A percentile compares a stretch with the other conserved stretches of the same genome.
phyloP scores from a whole-genome alignment of 305 asterid genomes.

The Nicotiana rustica region DNA sequence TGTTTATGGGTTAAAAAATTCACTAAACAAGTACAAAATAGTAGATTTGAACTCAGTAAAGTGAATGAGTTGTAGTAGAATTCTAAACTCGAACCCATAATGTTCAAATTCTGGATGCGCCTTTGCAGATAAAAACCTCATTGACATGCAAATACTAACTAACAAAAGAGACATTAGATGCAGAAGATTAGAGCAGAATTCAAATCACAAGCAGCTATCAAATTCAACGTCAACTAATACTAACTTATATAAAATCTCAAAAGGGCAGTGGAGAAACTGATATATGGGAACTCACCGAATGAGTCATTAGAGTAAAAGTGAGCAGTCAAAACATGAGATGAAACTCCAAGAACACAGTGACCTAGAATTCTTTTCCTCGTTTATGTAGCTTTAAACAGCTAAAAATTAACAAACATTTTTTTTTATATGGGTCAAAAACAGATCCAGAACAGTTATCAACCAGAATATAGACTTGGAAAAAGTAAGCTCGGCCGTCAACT shows the following conservation, averaged over 20 bases:
- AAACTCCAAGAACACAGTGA: constrained; percentile 19
- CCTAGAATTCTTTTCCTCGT: constrained; percentile 14
- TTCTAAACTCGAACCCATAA: no score
- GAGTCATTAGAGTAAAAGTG: neutral
- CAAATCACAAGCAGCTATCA: neutral
- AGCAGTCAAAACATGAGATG: constrained; percentile 28
- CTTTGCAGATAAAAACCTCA: neutral
- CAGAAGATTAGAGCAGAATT: constrained; percentile 7
- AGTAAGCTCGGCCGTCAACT: no score
- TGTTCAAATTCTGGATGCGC: no score
- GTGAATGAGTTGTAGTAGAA: no score
- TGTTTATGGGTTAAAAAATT: no score
- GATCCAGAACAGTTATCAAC: neutral
- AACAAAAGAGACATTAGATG: neutral
- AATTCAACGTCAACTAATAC: neutral
- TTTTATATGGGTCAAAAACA: neutral
- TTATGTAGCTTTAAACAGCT: neutral
- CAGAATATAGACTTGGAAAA: neutral
- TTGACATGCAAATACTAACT: constrained; percentile 11
- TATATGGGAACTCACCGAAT: constrained; percentile 19
- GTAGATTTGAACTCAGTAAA: no score
- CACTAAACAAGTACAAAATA: no score
- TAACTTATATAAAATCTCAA: neutral
- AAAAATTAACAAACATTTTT: no score
- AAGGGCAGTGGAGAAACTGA: neutral